These are phyloP conservation scores for Kockovaella imperatae DNA, from an alignment of 768 basidiomycete species.

Conservation along the genomic window DNA sequence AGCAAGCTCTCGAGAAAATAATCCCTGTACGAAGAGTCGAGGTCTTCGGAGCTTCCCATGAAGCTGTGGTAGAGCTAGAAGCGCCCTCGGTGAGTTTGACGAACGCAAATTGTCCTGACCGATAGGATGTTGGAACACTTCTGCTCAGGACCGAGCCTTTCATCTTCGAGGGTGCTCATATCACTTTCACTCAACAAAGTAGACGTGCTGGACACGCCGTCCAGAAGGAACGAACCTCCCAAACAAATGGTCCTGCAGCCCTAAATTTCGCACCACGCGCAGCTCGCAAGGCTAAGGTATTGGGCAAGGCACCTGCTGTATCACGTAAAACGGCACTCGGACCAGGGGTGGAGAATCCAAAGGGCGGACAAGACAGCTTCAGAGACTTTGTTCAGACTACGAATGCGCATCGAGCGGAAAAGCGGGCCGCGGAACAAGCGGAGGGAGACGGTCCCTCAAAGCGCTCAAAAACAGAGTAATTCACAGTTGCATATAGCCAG, in stretches of 20 bases:
- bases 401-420: conserved; percentile 7
- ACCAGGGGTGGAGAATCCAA: conserved; percentile 43
- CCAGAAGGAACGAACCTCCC: not conserved
- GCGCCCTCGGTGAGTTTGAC: conserved; percentile 49
- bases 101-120: conserved; percentile 4
- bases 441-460: not conserved
- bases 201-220: not conserved
- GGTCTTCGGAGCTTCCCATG: conserved; percentile 55
- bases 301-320: conserved; percentile 15
- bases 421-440: not conserved
- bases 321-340: not conserved
- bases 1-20: conserved; percentile 78
- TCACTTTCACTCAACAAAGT: conserved; percentile 49
- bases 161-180: conserved; percentile 56
- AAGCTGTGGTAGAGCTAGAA: conserved; percentile 48
- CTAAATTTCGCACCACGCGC: conserved; percentile 25
- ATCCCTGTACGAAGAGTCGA: conserved; percentile 60
- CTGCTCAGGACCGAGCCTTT: conserved; percentile 66
- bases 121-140: conserved; percentile 74
- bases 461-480: not conserved
- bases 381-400: conserved; percentile 58
- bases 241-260: not conserved
- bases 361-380: conserved; percentile 64
- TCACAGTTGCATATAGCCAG: not conserved
- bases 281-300: conserved; percentile 14